These are phyloP conservation scores for Agroathelia rolfsii DNA, from an alignment of 1,284 basidiomycete genomes.

Conservation along the genomic window DNA sequence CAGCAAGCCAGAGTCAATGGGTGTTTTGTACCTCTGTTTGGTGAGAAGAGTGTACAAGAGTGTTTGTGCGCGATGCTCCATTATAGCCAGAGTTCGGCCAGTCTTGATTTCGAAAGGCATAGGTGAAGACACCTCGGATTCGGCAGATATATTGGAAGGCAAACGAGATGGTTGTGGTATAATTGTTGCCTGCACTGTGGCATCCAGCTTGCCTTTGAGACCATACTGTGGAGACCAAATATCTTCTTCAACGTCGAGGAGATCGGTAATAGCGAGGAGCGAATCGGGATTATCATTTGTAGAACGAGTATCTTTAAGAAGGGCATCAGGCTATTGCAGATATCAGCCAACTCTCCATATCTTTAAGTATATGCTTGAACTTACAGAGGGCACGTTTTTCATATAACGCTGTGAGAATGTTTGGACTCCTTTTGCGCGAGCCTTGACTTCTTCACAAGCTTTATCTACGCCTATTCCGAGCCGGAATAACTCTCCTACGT, in stretches of 20 bases:
- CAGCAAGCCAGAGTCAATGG: constrained; percentile 70
- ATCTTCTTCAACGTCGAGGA: constrained; percentile 91
- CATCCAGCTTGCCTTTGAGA: constrained; percentile 93
- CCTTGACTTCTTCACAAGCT: constrained; percentile 52
- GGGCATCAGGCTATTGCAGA: constrained; percentile 42
- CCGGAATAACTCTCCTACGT: constrained; percentile 51
- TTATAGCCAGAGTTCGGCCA: constrained; percentile 63
- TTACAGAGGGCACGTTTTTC: constrained; percentile 47
- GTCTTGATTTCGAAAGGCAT: constrained; percentile 96
- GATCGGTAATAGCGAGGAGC: constrained; percentile 59
- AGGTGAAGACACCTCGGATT: constrained; percentile 23
- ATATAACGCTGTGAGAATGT: constrained; percentile 60
- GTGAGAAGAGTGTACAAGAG: constrained; percentile 94
- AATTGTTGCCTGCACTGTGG: constrained; percentile 68
- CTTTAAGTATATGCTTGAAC: constrained; percentile 6
- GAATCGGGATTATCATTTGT: constrained; percentile 34
- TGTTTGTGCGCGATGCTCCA: constrained; percentile 96
- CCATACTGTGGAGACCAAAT: constrained; percentile 96
- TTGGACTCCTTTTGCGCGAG: constrained; percentile 53
- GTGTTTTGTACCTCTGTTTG: constrained; percentile 76
- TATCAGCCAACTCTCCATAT: constrained; percentile 7
- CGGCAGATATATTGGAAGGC: constrained; percentile 9
- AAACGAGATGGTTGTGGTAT: constrained; percentile 15
- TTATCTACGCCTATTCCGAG: constrained; percentile 52
- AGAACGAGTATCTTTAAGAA: constrained; percentile 56